These are phyloP conservation scores for Lactarius akahatsu DNA, from an alignment of 768 basidiomycete genomes.

Conservation along the genomic window DNA sequence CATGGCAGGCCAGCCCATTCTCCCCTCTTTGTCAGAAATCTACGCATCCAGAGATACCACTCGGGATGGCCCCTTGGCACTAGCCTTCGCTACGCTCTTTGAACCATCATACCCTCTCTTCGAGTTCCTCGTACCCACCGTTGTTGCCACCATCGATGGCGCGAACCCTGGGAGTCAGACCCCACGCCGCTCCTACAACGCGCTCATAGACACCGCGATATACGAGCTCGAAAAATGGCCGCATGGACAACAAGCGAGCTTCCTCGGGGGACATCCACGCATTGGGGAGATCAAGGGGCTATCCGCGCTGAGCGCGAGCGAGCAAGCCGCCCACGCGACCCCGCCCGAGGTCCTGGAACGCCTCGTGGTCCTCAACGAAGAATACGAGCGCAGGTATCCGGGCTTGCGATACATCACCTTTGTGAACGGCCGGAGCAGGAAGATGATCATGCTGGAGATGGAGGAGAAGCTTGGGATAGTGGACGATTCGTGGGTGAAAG, in stretches of 20 bases:
- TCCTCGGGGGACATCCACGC: constrained; percentile 83
- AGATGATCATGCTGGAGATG: constrained; percentile 75
- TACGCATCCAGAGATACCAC: constrained; percentile 17
- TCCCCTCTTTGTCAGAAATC: constrained; percentile 21
- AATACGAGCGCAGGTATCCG: constrained; percentile 72
- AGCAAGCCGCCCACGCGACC: constrained; percentile 67
- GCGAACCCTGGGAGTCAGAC: constrained; percentile 13
- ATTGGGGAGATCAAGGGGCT: constrained; percentile 82
- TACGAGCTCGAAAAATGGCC: constrained; percentile 54
- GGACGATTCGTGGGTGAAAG: constrained; percentile 43
- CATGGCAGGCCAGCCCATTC: constrained; percentile 14
- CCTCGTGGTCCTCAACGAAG: constrained; percentile 69
- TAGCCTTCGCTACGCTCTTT: constrained; percentile 42
- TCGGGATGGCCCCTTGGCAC: constrained; percentile 35
- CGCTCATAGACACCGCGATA: constrained; percentile 57
- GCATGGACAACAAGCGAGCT: constrained; percentile 49
- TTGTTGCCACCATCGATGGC: constrained; percentile 47
- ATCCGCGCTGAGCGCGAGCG: constrained; percentile 71
- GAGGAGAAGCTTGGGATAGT: constrained; percentile 60
- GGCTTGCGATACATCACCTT: constrained; percentile 89
- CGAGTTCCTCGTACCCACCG: constrained; percentile 63
- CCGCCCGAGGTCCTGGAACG: constrained; percentile 72
- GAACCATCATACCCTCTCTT: constrained; percentile 49
- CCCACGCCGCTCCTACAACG: constrained; percentile 40
- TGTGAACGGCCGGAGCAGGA: constrained; percentile 79